These are phyloP conservation scores for Maudiozyma turicensis DNA, from an alignment of 805 yeast genomes.

Conservation along the genomic window DNA sequence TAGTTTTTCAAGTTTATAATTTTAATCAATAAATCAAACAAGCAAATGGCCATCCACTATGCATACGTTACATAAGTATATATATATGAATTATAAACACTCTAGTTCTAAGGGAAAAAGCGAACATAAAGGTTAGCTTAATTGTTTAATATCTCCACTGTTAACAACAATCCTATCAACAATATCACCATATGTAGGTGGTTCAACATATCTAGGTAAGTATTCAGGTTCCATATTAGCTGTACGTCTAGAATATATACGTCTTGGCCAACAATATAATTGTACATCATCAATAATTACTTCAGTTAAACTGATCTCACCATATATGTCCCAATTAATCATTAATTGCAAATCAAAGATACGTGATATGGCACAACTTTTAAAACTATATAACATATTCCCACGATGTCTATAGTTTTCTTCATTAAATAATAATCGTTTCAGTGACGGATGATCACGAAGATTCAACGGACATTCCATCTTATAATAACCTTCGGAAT, in stretches of 20 bases:
- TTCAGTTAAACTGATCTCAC: conserved; percentile 15
- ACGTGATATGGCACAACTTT: conserved; percentile 23
- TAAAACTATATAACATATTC: conserved; percentile 25
- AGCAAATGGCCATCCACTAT: no score
- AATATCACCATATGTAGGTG: conserved; percentile 19
- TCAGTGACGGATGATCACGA: conserved; percentile 15
- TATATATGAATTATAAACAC: neutral
- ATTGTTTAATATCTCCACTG: neutral
- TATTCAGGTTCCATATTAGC: conserved; percentile 6
- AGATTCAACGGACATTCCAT: conserved; percentile 18
- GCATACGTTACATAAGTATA: neutral
- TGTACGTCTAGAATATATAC: neutral
- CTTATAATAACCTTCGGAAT: neutral
- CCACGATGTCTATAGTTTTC: conserved; percentile 28
- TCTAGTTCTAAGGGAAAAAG: no score
- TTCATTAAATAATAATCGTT: conserved; percentile 21
- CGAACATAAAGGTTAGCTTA: neutral
- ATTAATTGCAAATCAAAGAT: conserved; percentile 21
- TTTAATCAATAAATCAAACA: no score
- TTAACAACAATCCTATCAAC: neutral
- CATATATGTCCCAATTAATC: conserved; percentile 21
- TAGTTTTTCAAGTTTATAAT: no score
- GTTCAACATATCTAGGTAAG: conserved; percentile 22
- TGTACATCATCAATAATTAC: conserved; percentile 17
- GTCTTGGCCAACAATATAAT: conserved; percentile 13